These are phyloP conservation scores for Aspergillus piperis DNA, from an alignment of 2,329 filamentous ascomycete species.

Conservation along the genomic window DNA sequence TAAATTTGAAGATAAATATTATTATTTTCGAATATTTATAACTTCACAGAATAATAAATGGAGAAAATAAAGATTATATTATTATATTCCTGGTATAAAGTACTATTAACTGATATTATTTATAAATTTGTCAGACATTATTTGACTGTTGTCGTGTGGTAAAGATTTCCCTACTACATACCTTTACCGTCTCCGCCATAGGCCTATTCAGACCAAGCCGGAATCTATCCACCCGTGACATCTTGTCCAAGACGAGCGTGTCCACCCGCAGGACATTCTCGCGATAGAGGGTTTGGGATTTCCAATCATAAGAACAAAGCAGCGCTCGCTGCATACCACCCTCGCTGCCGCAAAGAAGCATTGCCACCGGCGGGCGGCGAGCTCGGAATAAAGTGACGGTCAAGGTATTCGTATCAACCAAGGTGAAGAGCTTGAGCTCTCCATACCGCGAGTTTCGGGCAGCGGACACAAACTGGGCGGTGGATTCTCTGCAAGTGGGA, in stretches of 20 bases:
- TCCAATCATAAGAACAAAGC: conserved; percentile 51
- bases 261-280: conserved; percentile 50
- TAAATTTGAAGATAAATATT: too few species aligned
- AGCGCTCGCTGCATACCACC: conserved; percentile 51
- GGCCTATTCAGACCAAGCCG: conserved; percentile 32
- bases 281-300: conserved; percentile 42
- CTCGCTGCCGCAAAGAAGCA: conserved; percentile 49
- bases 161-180: too few species aligned
- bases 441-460: conserved; percentile 17
- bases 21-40: too few species aligned
- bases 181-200: too few species aligned
- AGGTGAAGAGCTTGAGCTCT: too few species aligned
- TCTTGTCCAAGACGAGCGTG: conserved; percentile 39
- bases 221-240: conserved; percentile 33
- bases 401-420: conserved; percentile 31
- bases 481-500: conserved; percentile 44
- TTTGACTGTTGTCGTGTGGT: too few species aligned
- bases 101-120: too few species aligned
- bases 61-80: too few species aligned
- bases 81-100: too few species aligned
- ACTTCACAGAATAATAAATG: too few species aligned
- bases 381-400: conserved; percentile 47
- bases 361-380: conserved; percentile 41
- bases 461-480: too few species aligned
- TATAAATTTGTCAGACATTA: too few species aligned